phyloP scores from a whole-genome alignment of 2,329 filamentous ascomycete species.

The Fusarium luffae region DNA sequence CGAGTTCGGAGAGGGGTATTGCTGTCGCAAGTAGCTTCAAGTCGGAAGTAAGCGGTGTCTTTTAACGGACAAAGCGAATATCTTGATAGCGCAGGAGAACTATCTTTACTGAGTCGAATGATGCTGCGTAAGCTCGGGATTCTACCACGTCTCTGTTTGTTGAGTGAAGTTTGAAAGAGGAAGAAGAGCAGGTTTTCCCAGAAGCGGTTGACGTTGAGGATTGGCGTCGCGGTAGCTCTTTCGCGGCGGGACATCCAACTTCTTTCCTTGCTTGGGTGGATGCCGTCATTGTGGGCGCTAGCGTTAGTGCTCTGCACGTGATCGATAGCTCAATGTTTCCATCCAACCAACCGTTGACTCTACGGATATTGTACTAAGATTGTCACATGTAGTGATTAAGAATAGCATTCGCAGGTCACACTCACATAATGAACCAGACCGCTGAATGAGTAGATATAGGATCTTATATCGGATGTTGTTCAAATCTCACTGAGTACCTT shows the following conservation, averaged over 20 bases:
- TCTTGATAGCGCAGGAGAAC: not conserved
- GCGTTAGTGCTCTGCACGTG: constrained; percentile 38
- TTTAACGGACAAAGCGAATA: not conserved
- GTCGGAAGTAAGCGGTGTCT: constrained; percentile 23
- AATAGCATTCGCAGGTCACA: constrained; percentile 9
- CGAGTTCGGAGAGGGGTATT: not conserved
- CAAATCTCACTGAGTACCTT: not conserved
- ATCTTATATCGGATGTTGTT: not conserved
- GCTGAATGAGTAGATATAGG: not conserved
- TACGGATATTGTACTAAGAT: not conserved
- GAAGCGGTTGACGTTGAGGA: constrained; percentile 37
- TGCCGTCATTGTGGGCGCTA: constrained; percentile 47
- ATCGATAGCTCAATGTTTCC: constrained; percentile 24
- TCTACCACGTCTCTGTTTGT: not conserved
- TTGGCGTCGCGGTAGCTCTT: constrained; percentile 32
- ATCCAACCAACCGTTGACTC: constrained; percentile 4
- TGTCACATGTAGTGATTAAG: constrained; percentile 19
- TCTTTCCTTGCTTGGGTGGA: constrained; percentile 42
- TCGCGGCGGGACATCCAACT: constrained; percentile 36
- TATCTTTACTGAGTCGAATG: not conserved
- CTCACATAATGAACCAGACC: constrained; percentile 4
- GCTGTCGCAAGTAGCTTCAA: constrained; percentile 6
- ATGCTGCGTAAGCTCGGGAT: not conserved
- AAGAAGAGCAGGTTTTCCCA: constrained; percentile 22
- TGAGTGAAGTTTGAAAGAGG: constrained; percentile 8